Conservation (phyloP, 164 flowering plant genomes). For the Piper longum region DNA sequence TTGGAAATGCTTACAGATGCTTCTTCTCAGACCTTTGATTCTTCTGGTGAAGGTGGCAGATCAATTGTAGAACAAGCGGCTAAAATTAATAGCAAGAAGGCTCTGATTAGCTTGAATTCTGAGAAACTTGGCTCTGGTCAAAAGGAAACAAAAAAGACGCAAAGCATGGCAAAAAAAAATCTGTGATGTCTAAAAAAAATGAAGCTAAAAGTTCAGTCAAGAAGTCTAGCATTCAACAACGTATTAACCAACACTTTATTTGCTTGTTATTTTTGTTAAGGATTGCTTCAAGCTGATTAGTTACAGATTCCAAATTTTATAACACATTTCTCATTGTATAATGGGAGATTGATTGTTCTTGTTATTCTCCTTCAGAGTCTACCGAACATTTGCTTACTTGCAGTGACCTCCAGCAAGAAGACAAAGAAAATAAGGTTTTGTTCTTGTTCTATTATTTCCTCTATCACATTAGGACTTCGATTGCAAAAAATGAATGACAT, state of each 20-base stretch:
- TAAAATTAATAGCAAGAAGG: slow-evolving; percentile 15
- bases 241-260: slow-evolving; percentile 10
- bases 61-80: slow-evolving; percentile 20
- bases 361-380: slow-evolving; percentile 12
- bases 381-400: slow-evolving; percentile 5
- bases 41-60: slow-evolving; percentile 57
- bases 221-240: slow-evolving; percentile 28
- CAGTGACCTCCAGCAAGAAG: slow-evolving; percentile 24
- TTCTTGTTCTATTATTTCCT: no score
- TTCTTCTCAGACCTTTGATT: slow-evolving; percentile 38
- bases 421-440: slow-evolving; percentile 72
- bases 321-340: no score
- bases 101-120: slow-evolving; percentile 16
- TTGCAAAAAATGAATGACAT: no score
- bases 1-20: slow-evolving; percentile 43
- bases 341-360: no score
- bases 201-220: slow-evolving; percentile 24
- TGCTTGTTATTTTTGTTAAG: not conserved
- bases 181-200: slow-evolving; percentile 24
- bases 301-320: no score
- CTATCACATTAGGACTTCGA: no score
- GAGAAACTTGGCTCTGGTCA: slow-evolving; percentile 8
- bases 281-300: no score
- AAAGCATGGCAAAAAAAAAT: slow-evolving; percentile 26
- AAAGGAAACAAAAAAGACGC: slow-evolving; percentile 7